Base-by-base conservation (phyloP, 805 yeast genomes). In the Lipomyces sp. region DNA sequence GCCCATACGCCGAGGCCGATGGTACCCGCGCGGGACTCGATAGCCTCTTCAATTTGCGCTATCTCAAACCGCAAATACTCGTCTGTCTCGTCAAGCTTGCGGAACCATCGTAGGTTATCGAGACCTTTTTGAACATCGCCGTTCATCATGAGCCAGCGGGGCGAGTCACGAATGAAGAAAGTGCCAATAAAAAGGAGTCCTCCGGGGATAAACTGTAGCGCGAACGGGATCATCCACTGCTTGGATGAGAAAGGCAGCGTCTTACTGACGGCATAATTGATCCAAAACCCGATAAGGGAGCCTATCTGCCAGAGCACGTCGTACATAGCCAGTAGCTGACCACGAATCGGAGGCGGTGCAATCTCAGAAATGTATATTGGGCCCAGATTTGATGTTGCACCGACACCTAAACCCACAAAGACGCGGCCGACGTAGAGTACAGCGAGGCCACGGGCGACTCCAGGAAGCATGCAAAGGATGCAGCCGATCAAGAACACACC, bases 271-370 rank as follows among this genome's bases (percentile, higher is more conserved):
- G 85, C 85, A 69, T 82, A 82, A 69, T 82, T 82, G 66, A 83
- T 82, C 83, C 84, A 83, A 71, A 80, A 83, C 2, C 84, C 85
- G 59, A 81, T 75, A 15, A 83, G 73, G 7, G 82, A 83, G 50
- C 85, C 85, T 32, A 81, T 75, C 70, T 82, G 83, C 85, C 86
- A 84, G 13, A 81, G 80, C 4, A 83, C 77, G 70, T 84, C 87
- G 75, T 81, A 84, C 68, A 79, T 76, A 63, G 90, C 85, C 56
- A 90, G 92, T 65, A 89, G 81, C 24, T 91, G 85, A 71, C 95
- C 96, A 79, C 96, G 84, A 62, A 89, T 85, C 82, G 88, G 87
- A 72, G 84, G 87, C 33, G 95, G 95, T 30, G 92, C 85, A 39
- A 90, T 87, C 77, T 90, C 91, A 39, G 93, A 89, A 80, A 88